Evolutionary conservation across 257 asterid species (phyloP).

Genomic region (Przewalskia tangutica): DNA sequence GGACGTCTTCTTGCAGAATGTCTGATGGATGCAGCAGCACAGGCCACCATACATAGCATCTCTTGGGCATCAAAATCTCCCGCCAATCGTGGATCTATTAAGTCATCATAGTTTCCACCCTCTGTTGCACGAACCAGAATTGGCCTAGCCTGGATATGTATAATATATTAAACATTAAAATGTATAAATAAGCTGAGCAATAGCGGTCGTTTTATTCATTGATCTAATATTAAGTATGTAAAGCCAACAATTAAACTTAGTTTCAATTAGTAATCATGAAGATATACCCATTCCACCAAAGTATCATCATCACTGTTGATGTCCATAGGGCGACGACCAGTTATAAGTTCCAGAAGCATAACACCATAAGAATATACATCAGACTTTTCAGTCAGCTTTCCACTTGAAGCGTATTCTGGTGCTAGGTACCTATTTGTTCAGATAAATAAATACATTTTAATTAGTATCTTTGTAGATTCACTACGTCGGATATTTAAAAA

Average conservation of each 20-base stretch:
- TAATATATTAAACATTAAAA: not conserved
- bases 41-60: constrained; percentile 68
- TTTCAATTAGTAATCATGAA: not conserved
- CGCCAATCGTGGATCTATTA: constrained; percentile 64
- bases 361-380: constrained; percentile 85
- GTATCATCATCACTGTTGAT: constrained; percentile 51
- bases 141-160: constrained; percentile 55
- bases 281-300: constrained; percentile 75
- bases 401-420: constrained; percentile 89
- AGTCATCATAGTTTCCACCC: constrained; percentile 51
- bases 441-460: not conserved
- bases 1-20: constrained; percentile 87
- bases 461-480: not conserved
- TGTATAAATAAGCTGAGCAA: not conserved
- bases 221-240: too few species aligned
- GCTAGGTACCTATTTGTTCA: constrained; percentile 50
- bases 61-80: constrained; percentile 50
- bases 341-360: constrained; percentile 71
- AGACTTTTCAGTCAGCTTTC: constrained; percentile 82
- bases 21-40: constrained; percentile 60
- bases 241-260: not conserved
- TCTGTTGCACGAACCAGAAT: constrained; percentile 34
- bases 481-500: not conserved
- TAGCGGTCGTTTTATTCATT: not conserved
- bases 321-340: constrained; percentile 65